Evolutionary conservation across 208 protist species (phyloP), one percentile per base, ranked within the genome.

Genomic region (Leishmania turanica): DNA sequence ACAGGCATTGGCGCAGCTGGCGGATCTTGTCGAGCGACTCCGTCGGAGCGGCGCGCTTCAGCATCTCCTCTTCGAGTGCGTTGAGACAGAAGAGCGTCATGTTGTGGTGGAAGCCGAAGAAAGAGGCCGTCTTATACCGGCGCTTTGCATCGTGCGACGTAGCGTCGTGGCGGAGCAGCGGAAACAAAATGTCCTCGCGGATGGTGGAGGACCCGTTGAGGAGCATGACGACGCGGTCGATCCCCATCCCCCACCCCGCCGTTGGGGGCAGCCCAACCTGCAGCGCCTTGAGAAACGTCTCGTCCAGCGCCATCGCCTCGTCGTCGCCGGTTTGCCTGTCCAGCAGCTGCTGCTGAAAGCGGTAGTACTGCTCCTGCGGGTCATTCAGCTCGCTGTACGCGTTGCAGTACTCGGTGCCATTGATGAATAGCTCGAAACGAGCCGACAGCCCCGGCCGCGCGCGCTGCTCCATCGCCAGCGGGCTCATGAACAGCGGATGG

Each of bases 311-410:
- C 84, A 96, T 95, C 34, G 97, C 95, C 90, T 99, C 98, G 9
- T 98, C 96, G 82, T 99, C 98, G 73, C 97, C 98, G 3, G 82
- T 87, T 76, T 88, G 86, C 66, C 91, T 88, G 71, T 98, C 96
- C 37, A 95, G 60, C 37, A 96, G 77, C 84, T 99, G 98, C 78
- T 94, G 87, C 81, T 98, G 88, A 65, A 99, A 99, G 78, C 98
- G 95, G 51, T 81, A 85, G 80, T 96, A 95, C 91, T 99, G 98
- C 79, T 99, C 97, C 71, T 95, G 83, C 58, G 99, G 98, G 84
- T 99, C 96, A 81, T 99, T 99, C 45, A 99, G 89, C 83, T 99
- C 98, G 37, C 93, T 99, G 83, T 99, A 99, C 3, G 98, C 98
- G 88, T 99, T 99, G 71, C 92, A 97, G 76, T 99, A 93, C 88